Percentiles rank a stretch among this genome's conserved stretches.
Conservation (phyloP, 2,329 filamentous ascomycete genomes). For the Botrytis porri region DNA sequence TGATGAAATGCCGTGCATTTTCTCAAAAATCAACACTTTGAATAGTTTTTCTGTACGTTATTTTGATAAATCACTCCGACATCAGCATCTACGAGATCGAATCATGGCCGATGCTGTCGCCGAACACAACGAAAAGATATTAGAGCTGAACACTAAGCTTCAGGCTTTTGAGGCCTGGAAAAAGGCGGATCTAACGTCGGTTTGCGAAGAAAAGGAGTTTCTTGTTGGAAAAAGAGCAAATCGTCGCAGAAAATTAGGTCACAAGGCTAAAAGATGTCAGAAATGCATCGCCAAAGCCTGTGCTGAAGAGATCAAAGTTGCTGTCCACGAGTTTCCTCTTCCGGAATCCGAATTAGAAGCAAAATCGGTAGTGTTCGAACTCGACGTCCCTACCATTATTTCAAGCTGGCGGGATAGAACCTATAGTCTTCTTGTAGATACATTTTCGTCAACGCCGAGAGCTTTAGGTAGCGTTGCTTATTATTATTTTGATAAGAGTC, state of each 20-base stretch:
- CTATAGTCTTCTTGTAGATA: constrained; percentile 41
- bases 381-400: constrained; percentile 44
- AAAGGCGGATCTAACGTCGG: no score
- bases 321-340: constrained; percentile 56
- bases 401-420: constrained; percentile 50
- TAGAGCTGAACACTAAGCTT: no score
- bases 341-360: constrained; percentile 38
- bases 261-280: no score
- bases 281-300: constrained; percentile 39
- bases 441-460: constrained; percentile 36
- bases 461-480: not conserved
- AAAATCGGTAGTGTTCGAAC: constrained; percentile 53
- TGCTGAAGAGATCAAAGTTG: constrained; percentile 46
- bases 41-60: constrained; percentile 48
- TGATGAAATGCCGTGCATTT: constrained; percentile 38
- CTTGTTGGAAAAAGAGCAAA: no score
- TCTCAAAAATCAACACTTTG: constrained; percentile 39
- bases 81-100: constrained; percentile 38
- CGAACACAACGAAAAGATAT: constrained; percentile 36
- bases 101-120: constrained; percentile 44
- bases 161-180: no score
- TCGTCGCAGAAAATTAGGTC: no score
- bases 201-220: no score
- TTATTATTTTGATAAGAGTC: constrained; percentile 17
- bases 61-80: constrained; percentile 44